Evolutionary conservation across 768 basidiomycete genomes (phyloP).

Genomic region (Pisolithus marmoratus): DNA sequence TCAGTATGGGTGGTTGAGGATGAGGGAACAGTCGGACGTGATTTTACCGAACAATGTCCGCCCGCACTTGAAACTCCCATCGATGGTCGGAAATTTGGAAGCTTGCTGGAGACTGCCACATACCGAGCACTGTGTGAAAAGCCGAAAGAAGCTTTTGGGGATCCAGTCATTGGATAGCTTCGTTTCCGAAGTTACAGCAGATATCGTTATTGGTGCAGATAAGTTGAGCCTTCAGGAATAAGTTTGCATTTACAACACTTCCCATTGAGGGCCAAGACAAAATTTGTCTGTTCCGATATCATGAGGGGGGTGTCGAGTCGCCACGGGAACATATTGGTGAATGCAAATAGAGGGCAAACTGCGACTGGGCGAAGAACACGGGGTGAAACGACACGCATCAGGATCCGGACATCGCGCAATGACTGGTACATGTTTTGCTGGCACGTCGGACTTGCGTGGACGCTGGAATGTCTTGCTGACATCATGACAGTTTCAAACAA

Average conservation of each 20-base stretch:
- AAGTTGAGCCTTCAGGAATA: no score
- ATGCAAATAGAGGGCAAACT: not conserved
- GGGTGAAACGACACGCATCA: not conserved
- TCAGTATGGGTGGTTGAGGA: conserved; percentile 15
- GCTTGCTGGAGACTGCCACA: not conserved
- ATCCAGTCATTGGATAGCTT: no score
- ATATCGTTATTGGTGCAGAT: no score
- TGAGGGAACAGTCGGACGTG: conserved; percentile 18
- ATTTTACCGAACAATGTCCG: conserved; percentile 3
- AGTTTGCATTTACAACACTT: no score
- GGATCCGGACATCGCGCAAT: no score
- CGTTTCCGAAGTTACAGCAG: no score
- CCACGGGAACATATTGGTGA: not conserved
- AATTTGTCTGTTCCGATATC: not conserved
- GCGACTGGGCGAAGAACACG: not conserved
- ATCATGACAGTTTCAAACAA: no score
- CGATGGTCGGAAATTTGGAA: not conserved
- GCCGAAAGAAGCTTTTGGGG: no score
- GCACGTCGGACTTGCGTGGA: no score
- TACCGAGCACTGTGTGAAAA: not conserved
- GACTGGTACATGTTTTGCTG: no score
- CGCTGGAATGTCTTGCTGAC: no score
- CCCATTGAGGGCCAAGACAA: no score
- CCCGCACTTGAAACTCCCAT: not conserved
- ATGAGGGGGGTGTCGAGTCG: not conserved